A percentile compares a stretch with the other conserved stretches of the same genome.
Conservation (phyloP, 371 early-diverging fungal genomes). For the Syncephalis plumigaleata region DNA sequence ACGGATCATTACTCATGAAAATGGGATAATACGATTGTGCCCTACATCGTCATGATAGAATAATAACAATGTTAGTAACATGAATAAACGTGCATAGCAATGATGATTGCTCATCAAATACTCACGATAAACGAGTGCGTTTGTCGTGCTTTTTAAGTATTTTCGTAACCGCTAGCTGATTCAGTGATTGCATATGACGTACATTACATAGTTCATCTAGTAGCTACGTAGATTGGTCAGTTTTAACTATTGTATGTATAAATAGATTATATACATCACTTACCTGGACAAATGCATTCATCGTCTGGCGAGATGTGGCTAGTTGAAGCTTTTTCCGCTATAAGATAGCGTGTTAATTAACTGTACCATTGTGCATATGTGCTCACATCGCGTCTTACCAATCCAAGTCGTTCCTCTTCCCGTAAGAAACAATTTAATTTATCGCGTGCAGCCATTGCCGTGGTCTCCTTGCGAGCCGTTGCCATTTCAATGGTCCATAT, state of each 20-base stretch:
- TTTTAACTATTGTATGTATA: no score
- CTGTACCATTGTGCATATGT: slow-evolving; percentile 7
- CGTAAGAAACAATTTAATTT: slow-evolving; percentile 38
- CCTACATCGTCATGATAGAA: slow-evolving; percentile 7
- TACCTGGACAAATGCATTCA: slow-evolving; percentile 2
- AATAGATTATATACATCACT: neutral
- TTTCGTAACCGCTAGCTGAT: slow-evolving; percentile 59
- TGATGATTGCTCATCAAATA: no score
- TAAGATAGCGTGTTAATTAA: neutral
- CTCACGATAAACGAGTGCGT: slow-evolving; percentile 43
- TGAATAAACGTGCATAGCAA: no score
- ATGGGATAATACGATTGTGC: slow-evolving; percentile 26
- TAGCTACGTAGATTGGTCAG: no score
- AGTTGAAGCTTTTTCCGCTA: neutral
- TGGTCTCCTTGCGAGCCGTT: slow-evolving; percentile 18
- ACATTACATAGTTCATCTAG: slow-evolving; percentile 45
- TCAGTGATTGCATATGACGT: slow-evolving; percentile 49
- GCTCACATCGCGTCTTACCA: slow-evolving; percentile 15
- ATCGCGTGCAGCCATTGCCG: slow-evolving; percentile 27
- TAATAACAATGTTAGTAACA: neutral
- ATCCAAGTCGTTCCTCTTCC: slow-evolving; percentile 19
- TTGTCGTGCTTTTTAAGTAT: slow-evolving; percentile 78
- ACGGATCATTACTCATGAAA: slow-evolving; percentile 14
- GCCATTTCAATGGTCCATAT: slow-evolving; percentile 38
- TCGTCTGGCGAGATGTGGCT: neutral